These are phyloP conservation scores for Boechera retrofracta DNA, from an alignment of 345 rosid species.

Conservation along the genomic window DNA sequence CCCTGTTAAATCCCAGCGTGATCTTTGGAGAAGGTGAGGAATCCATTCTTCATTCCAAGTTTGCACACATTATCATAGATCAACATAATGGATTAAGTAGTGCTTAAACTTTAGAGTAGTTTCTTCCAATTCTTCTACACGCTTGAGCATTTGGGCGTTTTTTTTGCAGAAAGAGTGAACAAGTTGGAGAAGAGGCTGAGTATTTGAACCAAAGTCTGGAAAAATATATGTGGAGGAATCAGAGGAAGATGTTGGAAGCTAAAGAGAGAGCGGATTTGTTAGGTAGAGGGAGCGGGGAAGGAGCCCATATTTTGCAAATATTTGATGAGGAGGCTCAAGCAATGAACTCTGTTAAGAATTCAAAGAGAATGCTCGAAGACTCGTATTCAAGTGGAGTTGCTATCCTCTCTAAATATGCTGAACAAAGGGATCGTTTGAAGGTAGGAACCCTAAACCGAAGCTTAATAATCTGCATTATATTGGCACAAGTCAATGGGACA, in stretches of 20 bases:
- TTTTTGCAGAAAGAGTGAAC: conserved; percentile 67
- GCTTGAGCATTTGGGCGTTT: neutral
- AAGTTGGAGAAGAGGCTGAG: conserved; percentile 85
- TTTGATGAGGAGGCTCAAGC: conserved; percentile 93
- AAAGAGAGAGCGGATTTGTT: conserved; percentile 87
- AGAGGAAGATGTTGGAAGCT: conserved; percentile 69
- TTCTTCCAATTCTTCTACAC: no score
- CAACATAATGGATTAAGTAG: neutral
- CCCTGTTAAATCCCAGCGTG: conserved; percentile 80
- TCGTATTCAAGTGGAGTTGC: conserved; percentile 79
- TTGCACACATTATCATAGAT: neutral
- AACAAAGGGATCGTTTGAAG: conserved; percentile 92
- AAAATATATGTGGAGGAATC: conserved; percentile 66
- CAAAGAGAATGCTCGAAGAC: conserved; percentile 85
- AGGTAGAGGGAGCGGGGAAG: conserved; percentile 77
- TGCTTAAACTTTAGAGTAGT: neutral
- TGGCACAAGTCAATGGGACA: neutral
- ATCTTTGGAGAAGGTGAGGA: conserved; percentile 85
- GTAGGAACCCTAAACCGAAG: conserved; percentile 38
- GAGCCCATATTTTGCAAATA: conserved; percentile 78
- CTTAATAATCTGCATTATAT: neutral
- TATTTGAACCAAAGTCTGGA: conserved; percentile 79
- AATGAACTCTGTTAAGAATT: conserved; percentile 77
- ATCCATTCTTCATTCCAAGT: neutral
- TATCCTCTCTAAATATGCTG: conserved; percentile 77